phyloP scores from a whole-genome alignment of 257 asterid species.

The Handroanthus guayacan region DNA sequence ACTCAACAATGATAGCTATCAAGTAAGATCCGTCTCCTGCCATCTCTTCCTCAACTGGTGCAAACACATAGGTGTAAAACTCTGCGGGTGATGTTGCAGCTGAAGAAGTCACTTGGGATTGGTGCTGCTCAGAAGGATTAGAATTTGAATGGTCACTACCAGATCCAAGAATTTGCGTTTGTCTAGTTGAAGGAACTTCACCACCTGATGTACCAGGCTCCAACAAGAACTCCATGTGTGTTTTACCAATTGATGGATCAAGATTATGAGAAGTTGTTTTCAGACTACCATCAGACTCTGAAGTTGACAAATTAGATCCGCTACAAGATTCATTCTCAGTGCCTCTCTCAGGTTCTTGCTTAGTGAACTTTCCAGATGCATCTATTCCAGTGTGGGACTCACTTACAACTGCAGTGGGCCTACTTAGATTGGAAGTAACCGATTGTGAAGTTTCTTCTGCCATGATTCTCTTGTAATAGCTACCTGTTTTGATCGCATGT shows the following conservation, averaged over 20 bases:
- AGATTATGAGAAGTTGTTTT: conserved; percentile 39
- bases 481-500: conserved; percentile 75
- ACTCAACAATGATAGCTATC: conserved; percentile 78
- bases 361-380: conserved; percentile 50
- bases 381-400: conserved; percentile 46
- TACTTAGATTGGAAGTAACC: conserved; percentile 51
- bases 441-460: conserved; percentile 60
- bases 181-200: conserved; percentile 53
- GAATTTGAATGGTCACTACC: conserved; percentile 54
- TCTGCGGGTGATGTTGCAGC: conserved; percentile 78
- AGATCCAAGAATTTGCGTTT: conserved; percentile 50
- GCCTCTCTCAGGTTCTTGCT: conserved; percentile 46
- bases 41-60: conserved; percentile 89
- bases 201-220: conserved; percentile 48
- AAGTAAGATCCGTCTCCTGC: conserved; percentile 88
- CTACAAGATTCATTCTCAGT: conserved; percentile 45
- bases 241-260: conserved; percentile 49
- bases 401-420: conserved; percentile 40
- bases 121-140: conserved; percentile 57
- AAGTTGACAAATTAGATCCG: conserved; percentile 49
- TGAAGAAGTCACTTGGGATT: conserved; percentile 67
- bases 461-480: conserved; percentile 57
- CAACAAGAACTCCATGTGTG: conserved; percentile 43
- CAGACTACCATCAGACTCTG: conserved; percentile 62
- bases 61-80: conserved; percentile 70